A percentile compares a stretch with the other conserved stretches of the same genome.
These are phyloP conservation scores for barrel medic (Medicago truncatula) DNA, from an alignment of 306 rosid genomes.

Conservation along the genomic window MtrunA17r5.0-ANR NC_053049.1:34391001-34391500, in stretches of 20 bases:
- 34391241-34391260: slow-evolving; percentile 22
- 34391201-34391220: background rate
- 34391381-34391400: slow-evolving; percentile 24
- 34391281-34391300: slow-evolving; percentile 98
- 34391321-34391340: slow-evolving; percentile 65
- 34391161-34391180: slow-evolving; percentile 1
- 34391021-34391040: background rate
- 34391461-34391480: slow-evolving; percentile 22
- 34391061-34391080: slow-evolving; percentile 20
- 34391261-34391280: slow-evolving; percentile 30
- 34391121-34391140: no score
- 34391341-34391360: slow-evolving; percentile 61
- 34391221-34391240: slow-evolving; percentile 14
- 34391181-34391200: slow-evolving; percentile 23
- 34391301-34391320: slow-evolving; percentile 91
- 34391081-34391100: background rate
- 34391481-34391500: slow-evolving; percentile 63
- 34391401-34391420: slow-evolving; percentile 6
- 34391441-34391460: slow-evolving; percentile 34
- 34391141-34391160: no score
- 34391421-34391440: slow-evolving; percentile 17
- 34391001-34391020: background rate
- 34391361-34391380: slow-evolving; percentile 27
- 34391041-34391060: background rate
- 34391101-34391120: no score